These are phyloP conservation scores for Penicillium tannophilum DNA, from an alignment of 495 filamentous ascomycete genomes.

Conservation along the genomic window DNA sequence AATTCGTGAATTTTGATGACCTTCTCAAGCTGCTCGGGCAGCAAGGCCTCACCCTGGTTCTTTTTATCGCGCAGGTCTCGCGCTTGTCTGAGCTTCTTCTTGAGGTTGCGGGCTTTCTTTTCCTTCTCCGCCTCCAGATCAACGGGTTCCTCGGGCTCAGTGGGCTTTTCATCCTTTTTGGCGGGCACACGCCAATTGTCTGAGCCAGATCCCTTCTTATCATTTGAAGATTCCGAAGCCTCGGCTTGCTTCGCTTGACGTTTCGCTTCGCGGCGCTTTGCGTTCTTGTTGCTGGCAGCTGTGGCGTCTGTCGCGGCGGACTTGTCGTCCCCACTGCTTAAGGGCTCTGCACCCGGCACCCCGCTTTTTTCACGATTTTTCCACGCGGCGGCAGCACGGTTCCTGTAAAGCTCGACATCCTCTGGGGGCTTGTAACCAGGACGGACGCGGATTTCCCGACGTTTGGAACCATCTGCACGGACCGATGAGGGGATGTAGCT, in stretches of 20 bases:
- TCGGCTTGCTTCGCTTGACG: slow-evolving; percentile 76
- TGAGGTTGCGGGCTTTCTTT: slow-evolving; percentile 90
- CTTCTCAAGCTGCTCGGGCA: slow-evolving; percentile 97
- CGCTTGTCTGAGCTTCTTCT: slow-evolving; percentile 94
- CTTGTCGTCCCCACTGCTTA: slow-evolving; percentile 53
- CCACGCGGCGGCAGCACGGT: slow-evolving; percentile 82
- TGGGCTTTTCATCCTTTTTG: slow-evolving; percentile 37
- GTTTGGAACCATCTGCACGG: slow-evolving; percentile 82
- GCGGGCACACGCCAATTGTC: slow-evolving; percentile 33
- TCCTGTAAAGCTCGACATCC: slow-evolving; percentile 96
- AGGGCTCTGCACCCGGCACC: slow-evolving; percentile 75
- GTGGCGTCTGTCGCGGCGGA: slow-evolving; percentile 43
- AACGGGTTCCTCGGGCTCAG: slow-evolving; percentile 29
- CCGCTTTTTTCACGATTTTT: slow-evolving; percentile 77
- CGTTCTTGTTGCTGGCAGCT: slow-evolving; percentile 78
- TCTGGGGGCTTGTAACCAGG: slow-evolving; percentile 95
- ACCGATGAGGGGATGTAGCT: slow-evolving; percentile 84
- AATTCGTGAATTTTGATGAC: slow-evolving; percentile 96
- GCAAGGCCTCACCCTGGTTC: slow-evolving; percentile 74
- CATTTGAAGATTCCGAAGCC: slow-evolving; percentile 37
- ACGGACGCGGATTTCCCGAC: slow-evolving; percentile 89
- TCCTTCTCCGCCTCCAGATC: slow-evolving; percentile 80
- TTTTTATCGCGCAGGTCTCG: slow-evolving; percentile 90
- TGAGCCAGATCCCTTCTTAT: slow-evolving; percentile 39
- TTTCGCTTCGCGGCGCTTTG: slow-evolving; percentile 86